phyloP scores from a whole-genome alignment of 2,329 filamentous ascomycete genomes.

The Colletotrichum graminicola region DNA sequence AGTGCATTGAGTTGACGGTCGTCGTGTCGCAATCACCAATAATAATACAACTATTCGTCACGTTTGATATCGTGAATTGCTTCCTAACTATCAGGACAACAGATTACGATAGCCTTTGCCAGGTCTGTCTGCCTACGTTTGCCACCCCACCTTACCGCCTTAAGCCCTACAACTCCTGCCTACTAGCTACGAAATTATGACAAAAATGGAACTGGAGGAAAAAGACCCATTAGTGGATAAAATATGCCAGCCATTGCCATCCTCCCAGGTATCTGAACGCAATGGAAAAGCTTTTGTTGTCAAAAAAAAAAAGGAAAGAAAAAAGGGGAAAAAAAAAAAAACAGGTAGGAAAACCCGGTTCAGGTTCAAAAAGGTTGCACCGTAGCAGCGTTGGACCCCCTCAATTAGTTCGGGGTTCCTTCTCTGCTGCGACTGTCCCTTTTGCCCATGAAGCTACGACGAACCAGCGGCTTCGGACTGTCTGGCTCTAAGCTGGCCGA shows the following conservation, averaged over 20 bases:
- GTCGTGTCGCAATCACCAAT: too few relatives aligned
- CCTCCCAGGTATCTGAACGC: constrained; percentile 37
- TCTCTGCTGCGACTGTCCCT: constrained; percentile 63
- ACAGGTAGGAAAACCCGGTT: constrained; percentile 6
- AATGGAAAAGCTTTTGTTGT: constrained; percentile 26
- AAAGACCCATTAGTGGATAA: constrained; percentile 18
- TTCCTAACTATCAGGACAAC: not conserved
- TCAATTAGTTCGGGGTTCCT: constrained; percentile 50
- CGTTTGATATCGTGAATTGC: constrained; percentile 6
- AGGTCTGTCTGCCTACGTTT: constrained; percentile 15
- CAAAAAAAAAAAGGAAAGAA: constrained; percentile 15
- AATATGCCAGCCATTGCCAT: constrained; percentile 11
- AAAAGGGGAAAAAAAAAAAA: constrained; percentile 16
- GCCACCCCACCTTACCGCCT: constrained; percentile 10
- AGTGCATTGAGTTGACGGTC: not conserved
- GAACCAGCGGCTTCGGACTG: constrained; percentile 61
- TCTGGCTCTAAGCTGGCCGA: constrained; percentile 56
- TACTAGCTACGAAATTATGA: not conserved
- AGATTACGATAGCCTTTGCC: constrained; percentile 1
- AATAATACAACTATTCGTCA: not conserved
- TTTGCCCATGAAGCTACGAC: constrained; percentile 69
- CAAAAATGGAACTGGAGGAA: not conserved
- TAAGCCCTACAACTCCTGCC: constrained; percentile 25
- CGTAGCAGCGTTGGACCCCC: not conserved
- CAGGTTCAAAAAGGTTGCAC: not conserved